Conservation (phyloP, 345 rosid genomes). For the Citropsis articulata region DNA sequence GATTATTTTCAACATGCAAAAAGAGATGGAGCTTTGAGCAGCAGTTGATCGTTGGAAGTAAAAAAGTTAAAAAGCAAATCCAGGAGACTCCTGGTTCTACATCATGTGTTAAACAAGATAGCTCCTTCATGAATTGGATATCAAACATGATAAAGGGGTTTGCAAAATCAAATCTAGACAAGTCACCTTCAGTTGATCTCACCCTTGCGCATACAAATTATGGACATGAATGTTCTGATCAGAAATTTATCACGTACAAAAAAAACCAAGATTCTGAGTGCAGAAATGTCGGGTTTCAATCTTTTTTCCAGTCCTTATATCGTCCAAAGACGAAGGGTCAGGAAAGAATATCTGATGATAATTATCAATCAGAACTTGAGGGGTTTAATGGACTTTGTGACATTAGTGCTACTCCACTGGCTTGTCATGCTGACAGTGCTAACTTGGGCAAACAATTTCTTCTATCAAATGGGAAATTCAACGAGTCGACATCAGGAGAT, state of each 20-base stretch:
- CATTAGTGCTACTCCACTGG: conserved; percentile 38
- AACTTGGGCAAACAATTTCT: conserved; percentile 33
- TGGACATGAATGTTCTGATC: conserved; percentile 25
- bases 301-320: conserved; percentile 73
- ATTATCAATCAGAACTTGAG: conserved; percentile 32
- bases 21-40: conserved; percentile 50
- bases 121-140: conserved; percentile 93
- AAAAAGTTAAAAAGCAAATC: conserved; percentile 51
- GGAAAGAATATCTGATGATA: conserved; percentile 18
- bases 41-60: conserved; percentile 49
- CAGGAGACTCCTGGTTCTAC: conserved; percentile 51
- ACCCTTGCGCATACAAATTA: conserved; percentile 31
- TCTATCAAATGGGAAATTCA: conserved; percentile 29
- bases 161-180: conserved; percentile 39
- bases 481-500: conserved; percentile 31
- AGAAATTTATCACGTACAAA: conserved; percentile 13
- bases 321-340: conserved; percentile 40
- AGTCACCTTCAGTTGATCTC: conserved; percentile 37
- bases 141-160: conserved; percentile 77
- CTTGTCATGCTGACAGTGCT: conserved; percentile 34
- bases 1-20: conserved; percentile 44
- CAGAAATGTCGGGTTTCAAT: conserved; percentile 61
- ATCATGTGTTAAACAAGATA: conserved; percentile 52
- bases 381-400: conserved; percentile 24
- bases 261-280: conserved; percentile 24